Evolutionary conservation across 306 rosid genomes (phyloP).

Genomic region (Trichosanthes cucumerina): DNA sequence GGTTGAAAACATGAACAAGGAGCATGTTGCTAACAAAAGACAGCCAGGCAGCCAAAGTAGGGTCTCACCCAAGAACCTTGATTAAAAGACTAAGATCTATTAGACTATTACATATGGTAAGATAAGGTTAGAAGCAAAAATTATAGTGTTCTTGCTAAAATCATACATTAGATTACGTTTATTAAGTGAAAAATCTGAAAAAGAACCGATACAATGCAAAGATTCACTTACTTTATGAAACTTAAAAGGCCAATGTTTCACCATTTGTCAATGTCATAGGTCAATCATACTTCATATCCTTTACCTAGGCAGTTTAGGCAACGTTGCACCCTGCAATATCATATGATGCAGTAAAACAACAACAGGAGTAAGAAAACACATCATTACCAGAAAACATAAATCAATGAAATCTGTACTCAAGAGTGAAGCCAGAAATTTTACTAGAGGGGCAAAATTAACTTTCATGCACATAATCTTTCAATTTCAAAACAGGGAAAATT

Average conservation of each 20-base stretch:
- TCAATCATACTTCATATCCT: constrained; percentile 58
- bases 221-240: not conserved
- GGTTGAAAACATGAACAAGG: not conserved
- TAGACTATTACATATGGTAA: too few relatives aligned
- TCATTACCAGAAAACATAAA: not conserved
- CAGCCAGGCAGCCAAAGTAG: not conserved
- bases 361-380: constrained; percentile 5
- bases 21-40: not conserved
- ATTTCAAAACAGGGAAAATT: not conserved
- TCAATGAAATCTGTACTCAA: not conserved
- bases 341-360: not conserved
- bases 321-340: constrained; percentile 64
- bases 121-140: not conserved
- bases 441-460: not conserved
- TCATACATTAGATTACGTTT: not conserved
- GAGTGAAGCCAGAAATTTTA: not conserved
- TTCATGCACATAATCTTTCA: not conserved
- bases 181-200: not conserved
- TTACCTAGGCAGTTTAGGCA: constrained; percentile 82
- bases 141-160: not conserved
- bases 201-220: not conserved
- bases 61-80: not conserved
- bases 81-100: not conserved
- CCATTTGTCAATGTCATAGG: not conserved
- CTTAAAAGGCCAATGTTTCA: not conserved